These are phyloP conservation scores for Trichosporon sp. DNA, from an alignment of 1,284 basidiomycete species.

Conservation along the genomic window DNA sequence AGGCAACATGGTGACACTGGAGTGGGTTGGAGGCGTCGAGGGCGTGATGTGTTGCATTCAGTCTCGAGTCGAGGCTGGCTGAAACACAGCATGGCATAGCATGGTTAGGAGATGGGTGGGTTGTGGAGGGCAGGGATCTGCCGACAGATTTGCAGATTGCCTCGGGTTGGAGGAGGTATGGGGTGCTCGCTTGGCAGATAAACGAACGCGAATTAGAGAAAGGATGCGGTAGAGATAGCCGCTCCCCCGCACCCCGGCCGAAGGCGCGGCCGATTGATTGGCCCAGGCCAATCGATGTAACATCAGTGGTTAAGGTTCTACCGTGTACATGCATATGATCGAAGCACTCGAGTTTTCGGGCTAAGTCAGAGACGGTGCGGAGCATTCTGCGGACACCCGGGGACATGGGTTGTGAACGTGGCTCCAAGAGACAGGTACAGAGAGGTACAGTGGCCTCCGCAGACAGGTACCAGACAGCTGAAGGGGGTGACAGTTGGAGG, in stretches of 20 bases:
- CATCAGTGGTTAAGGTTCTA: neutral
- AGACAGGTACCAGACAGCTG: neutral
- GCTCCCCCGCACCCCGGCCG: neutral
- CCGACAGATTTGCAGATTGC: neutral
- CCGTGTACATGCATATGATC: slow-evolving; percentile 4
- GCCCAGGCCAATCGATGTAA: neutral
- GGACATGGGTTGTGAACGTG: neutral
- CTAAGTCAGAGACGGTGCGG: neutral
- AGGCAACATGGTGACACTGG: neutral
- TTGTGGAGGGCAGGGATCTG: neutral
- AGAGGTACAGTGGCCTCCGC: neutral
- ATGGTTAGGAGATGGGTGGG: neutral
- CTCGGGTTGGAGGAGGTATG: neutral
- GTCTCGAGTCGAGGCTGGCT: neutral
- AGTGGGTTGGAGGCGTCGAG: neutral
- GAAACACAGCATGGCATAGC: neutral
- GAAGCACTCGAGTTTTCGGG: neutral
- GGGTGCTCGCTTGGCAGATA: neutral
- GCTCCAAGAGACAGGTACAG: neutral
- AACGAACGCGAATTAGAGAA: neutral
- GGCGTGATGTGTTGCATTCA: neutral
- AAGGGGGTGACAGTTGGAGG: neutral
- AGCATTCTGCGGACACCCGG: neutral
- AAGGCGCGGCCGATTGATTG: neutral
- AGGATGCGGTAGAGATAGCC: neutral